These are phyloP conservation scores for Peribolospora kevripleyi DNA, from an alignment of 768 basidiomycete genomes.

Conservation along the genomic window DNA sequence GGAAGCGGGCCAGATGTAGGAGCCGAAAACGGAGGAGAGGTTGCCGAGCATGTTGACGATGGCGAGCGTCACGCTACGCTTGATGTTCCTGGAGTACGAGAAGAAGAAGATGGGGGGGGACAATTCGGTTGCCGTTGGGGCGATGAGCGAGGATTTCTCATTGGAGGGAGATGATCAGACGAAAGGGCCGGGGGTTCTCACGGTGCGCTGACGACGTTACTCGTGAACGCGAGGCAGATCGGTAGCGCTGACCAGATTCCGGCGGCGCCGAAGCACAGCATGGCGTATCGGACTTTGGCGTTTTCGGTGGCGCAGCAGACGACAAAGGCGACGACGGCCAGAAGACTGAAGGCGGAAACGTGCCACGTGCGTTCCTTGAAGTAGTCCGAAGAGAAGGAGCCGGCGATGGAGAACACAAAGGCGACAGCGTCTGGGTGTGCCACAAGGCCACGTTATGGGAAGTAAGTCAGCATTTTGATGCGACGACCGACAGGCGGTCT, in stretches of 20 bases:
- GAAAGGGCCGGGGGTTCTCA: too few relatives aligned
- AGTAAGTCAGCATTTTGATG: neutral
- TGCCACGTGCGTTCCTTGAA: conserved; percentile 16
- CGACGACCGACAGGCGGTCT: too few relatives aligned
- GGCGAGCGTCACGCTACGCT: conserved; percentile 18
- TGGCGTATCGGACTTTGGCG: conserved; percentile 14
- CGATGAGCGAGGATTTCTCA: neutral
- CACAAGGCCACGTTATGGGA: neutral
- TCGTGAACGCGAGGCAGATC: conserved; percentile 17
- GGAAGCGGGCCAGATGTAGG: conserved; percentile 18
- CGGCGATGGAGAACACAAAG: conserved; percentile 12
- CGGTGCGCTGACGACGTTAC: neutral
- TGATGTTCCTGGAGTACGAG: conserved; percentile 7
- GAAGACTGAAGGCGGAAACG: conserved; percentile 10
- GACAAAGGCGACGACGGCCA: conserved; percentile 13
- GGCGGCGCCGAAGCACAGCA: conserved; percentile 18
- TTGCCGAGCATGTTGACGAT: conserved; percentile 19
- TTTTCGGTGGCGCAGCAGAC: conserved; percentile 14
- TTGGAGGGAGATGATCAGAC: too few relatives aligned
- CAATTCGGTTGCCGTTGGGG: neutral
- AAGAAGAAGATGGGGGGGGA: conserved; percentile 13
- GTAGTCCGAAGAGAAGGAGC: conserved; percentile 14
- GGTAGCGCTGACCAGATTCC: conserved; percentile 19
- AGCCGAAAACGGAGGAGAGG: conserved; percentile 16
- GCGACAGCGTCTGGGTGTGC: conserved; percentile 16